Evolutionary conservation across 371 early-diverging fungal genomes (phyloP).

Genomic region (Coemansia sp.): DNA sequence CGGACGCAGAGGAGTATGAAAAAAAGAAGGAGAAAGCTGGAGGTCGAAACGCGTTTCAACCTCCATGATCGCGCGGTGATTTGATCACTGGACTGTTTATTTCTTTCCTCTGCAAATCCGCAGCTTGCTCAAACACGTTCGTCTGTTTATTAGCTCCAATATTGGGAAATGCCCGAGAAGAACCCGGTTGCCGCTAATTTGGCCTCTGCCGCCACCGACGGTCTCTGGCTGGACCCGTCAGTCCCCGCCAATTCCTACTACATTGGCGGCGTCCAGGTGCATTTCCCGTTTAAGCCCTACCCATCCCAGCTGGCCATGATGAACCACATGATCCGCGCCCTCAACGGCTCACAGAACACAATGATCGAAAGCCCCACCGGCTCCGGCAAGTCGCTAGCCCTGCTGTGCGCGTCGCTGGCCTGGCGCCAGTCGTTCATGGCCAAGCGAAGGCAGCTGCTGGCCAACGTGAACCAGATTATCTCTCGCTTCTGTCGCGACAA

Average conservation of each 20-base stretch:
- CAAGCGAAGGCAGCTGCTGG: slow-evolving; percentile 3
- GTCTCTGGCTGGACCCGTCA: neutral
- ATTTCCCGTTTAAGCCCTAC: slow-evolving; percentile 63
- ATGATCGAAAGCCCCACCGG: slow-evolving; percentile 68
- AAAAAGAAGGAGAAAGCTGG: neutral
- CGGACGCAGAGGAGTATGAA: neutral
- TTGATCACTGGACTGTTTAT: too few relatives aligned
- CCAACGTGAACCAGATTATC: slow-evolving; percentile 10
- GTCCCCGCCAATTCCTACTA: slow-evolving; percentile 6
- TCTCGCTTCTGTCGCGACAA: slow-evolving; percentile 15
- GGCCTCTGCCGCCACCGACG: too few relatives aligned
- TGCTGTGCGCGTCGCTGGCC: slow-evolving; percentile 59
- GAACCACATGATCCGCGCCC: slow-evolving; percentile 54
- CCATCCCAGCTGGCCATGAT: slow-evolving; percentile 58
- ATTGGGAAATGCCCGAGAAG: too few relatives aligned
- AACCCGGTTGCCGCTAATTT: too few relatives aligned
- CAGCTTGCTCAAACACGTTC: too few relatives aligned
- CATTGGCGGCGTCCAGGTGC: slow-evolving; percentile 48
- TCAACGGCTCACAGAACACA: slow-evolving; percentile 52
- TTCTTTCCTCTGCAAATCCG: too few relatives aligned
- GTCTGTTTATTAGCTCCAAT: too few relatives aligned
- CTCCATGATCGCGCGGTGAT: too few relatives aligned
- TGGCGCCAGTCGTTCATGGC: slow-evolving; percentile 44
- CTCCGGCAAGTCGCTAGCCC: slow-evolving; percentile 65
- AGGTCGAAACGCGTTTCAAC: neutral